Evolutionary conservation across 768 basidiomycete species (phyloP), one percentile per base, ranked within the genome.

Genomic region (Boletus rubescentipes): DNA sequence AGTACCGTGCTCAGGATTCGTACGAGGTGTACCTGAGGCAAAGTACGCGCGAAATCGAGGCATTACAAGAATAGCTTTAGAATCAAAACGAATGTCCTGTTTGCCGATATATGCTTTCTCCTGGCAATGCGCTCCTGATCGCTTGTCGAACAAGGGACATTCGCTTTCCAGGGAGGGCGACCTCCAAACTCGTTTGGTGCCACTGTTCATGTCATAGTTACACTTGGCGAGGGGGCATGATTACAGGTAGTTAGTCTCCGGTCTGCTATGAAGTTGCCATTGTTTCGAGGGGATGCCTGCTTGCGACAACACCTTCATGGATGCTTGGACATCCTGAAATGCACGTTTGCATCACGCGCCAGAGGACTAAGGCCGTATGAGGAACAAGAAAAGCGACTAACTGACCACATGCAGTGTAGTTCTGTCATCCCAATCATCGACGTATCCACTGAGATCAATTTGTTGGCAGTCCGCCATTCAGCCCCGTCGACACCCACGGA

Each of bases 21-120:
- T 87, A 81, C 46, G 81, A 82, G 30, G 67, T 71, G 10, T 87
- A 80, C 60, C 73, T 90, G 20, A 73, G 78, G 57, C 79, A 69
- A 35, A 87, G 82, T 61, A 76, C 74, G 30, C 67, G 73, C 14
- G 86, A 87, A 59, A 87, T 91, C 18, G 77, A 87, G 61, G 76
- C 79, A 3, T 55, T 91, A 51, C 82, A 85, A 63, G 89, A 90
- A 57, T 89, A 56, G 54, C 11, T 20, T 9, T n/a, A 18, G 49
- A 18, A 9, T 40, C 16, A 15, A 18, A 15, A 15, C 11, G 9
- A 11, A n/a, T n/a, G n/a, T n/a, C 10, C n/a, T n/a, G n/a, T n/a
- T n/a, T n/a, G n/a, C n/a, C n/a, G n/a, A n/a, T n/a, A n/a, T n/a
- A n/a, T n/a, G n/a, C n/a, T n/a, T n/a, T n/a, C n/a, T n/a, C n/a